These are phyloP conservation scores for Cladosporium colombiae DNA, from an alignment of 2,329 filamentous ascomycete species.

Conservation along the genomic window DNA sequence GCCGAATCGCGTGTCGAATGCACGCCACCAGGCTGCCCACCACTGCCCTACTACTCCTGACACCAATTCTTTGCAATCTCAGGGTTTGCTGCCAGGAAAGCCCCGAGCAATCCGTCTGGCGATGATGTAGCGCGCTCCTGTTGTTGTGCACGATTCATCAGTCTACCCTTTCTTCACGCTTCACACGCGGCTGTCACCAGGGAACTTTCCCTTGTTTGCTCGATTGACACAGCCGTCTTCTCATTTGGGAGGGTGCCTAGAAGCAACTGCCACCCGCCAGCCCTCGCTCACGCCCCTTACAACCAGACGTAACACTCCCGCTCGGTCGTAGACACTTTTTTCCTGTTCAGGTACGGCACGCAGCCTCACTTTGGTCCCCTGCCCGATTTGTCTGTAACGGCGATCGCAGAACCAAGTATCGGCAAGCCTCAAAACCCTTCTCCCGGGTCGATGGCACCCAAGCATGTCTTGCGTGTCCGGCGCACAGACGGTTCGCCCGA, in stretches of 20 bases:
- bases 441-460: slow-evolving; percentile 25
- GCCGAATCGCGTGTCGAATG: neutral
- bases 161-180: neutral
- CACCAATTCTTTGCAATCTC: neutral
- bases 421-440: slow-evolving; percentile 3
- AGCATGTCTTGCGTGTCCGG: slow-evolving; percentile 58
- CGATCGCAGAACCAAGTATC: slow-evolving; percentile 20
- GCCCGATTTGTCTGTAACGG: slow-evolving; percentile 13
- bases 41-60: slow-evolving; percentile 2
- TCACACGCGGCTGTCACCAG: too few species aligned
- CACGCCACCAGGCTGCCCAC: neutral
- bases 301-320: neutral
- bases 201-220: too few species aligned
- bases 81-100: neutral
- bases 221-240: too few species aligned
- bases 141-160: slow-evolving; percentile 7
- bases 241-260: too few species aligned
- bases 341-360: neutral
- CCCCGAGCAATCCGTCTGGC: neutral
- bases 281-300: neutral
- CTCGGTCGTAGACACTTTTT: neutral
- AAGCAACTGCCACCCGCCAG: neutral
- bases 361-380: neutral
- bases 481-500: slow-evolving; percentile 45
- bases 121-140: too few species aligned